Conservation (phyloP, 2,329 filamentous ascomycete genomes). For the Coniochaeta sp. region DNA sequence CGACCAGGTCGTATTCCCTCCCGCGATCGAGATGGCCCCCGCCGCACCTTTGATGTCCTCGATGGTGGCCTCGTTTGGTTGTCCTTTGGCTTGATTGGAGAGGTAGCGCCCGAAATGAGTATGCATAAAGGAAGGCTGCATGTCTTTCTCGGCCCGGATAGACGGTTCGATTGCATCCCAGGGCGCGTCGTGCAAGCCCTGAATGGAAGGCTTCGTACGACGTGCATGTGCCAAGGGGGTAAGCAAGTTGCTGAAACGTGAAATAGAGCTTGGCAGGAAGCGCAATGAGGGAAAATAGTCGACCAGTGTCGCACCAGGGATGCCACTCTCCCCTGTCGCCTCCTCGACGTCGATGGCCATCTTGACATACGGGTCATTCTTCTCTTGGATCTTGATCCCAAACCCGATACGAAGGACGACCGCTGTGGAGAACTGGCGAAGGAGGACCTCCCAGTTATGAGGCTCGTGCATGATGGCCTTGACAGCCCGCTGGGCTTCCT, state of each 20-base stretch:
- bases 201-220: not conserved
- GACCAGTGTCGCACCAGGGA: conserved; percentile 6
- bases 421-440: conserved; percentile 14
- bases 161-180: conserved; percentile 1
- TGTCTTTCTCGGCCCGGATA: not conserved
- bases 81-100: conserved; percentile 2
- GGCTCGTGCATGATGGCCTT: conserved; percentile 12
- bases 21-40: conserved; percentile 19
- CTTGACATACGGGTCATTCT: conserved; percentile 11
- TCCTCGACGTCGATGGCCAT: conserved; percentile 13
- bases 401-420: conserved; percentile 14
- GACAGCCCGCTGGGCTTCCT: conserved; percentile 13
- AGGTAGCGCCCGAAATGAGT: conserved; percentile 7
- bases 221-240: not conserved
- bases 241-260: not conserved
- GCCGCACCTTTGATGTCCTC: conserved; percentile 21
- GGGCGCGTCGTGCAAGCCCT: not conserved
- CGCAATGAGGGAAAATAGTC: not conserved
- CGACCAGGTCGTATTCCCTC: not conserved
- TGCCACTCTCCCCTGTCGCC: conserved; percentile 16
- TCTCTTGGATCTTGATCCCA: not conserved
- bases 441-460: conserved; percentile 11
- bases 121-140: conserved; percentile 10
- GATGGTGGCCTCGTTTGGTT: conserved; percentile 11
- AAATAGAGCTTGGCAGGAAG: not conserved